Base-by-base conservation (phyloP, 805 yeast genomes). In the Candida alai region DNA sequence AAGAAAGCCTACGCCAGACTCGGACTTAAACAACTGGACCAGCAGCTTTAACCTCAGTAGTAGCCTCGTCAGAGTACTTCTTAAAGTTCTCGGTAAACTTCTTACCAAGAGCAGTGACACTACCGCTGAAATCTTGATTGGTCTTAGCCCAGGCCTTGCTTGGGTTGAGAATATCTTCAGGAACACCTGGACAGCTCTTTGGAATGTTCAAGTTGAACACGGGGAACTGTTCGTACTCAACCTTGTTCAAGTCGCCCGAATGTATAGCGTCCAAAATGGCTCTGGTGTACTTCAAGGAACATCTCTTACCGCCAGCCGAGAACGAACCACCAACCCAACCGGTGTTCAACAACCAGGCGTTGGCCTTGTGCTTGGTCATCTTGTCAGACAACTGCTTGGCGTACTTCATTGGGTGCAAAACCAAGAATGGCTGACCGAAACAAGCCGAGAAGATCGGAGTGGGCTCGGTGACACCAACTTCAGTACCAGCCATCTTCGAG, bases 401-500 rank as follows among this genome's bases (percentile, higher is more conserved):
- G 65, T 90, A 90, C 65, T 81, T 83, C 89, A 90, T 90, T 63
- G 98, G 98, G 68, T 90, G 98, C 63, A 90, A 73, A 22, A 90
- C 97, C 68, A 90, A 74, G 84, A 90, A 90, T 45, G 98, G 98
- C 73, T 90, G 97, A 58, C 97, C 98, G 63, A 89, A 90, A 73
- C 98, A 90, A 35, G 98, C 96, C 42, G 96, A 85, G 78, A 90
- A 90, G 13, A 96, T 87, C 37, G 97, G 96, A 65, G 85, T 88
- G 43, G 98, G 97, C 70, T 90, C 97, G 43, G 97, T 89, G 47
- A 90, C 86, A 66, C 98, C 98, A 63, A 86, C 94, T 70, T 90
- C 98, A 35, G 98, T 90, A 63, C 97, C 97, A 43, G 98, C 96
- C 95, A 90, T 90, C 78, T 93, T 90, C 37, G 97, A 90, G 43